Percentiles rank a stretch among this genome's conserved stretches.
These are phyloP conservation scores for Venturia effusa DNA, from an alignment of 2,329 filamentous ascomycete species.

Conservation along the genomic window DNA sequence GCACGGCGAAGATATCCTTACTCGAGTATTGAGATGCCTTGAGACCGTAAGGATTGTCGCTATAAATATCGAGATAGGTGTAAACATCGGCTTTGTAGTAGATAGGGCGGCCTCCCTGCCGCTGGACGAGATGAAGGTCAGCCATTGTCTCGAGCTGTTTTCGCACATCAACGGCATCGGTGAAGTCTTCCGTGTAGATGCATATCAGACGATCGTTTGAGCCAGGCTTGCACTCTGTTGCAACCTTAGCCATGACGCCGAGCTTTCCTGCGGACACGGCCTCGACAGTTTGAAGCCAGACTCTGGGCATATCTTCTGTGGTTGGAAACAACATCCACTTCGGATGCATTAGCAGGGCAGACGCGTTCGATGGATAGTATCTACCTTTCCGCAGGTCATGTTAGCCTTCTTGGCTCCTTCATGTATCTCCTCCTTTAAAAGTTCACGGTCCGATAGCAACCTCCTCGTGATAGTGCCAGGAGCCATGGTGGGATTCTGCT, in stretches of 20 bases:
- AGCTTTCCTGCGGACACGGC: constrained; percentile 59
- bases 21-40: constrained; percentile 34
- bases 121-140: constrained; percentile 47
- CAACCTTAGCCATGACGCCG: constrained; percentile 63
- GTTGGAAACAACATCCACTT: constrained; percentile 67
- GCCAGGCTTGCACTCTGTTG: constrained; percentile 36
- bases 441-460: constrained; percentile 31
- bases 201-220: constrained; percentile 50
- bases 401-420: constrained; percentile 47
- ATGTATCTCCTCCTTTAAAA: constrained; percentile 45
- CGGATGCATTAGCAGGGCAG: constrained; percentile 10
- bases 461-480: constrained; percentile 27
- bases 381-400: constrained; percentile 56
- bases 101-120: constrained; percentile 36
- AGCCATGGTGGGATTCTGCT: constrained; percentile 39
- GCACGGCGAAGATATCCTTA: constrained; percentile 21
- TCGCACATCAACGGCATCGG: constrained; percentile 55
- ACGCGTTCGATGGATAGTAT: neutral
- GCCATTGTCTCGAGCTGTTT: constrained; percentile 55
- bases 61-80: constrained; percentile 32
- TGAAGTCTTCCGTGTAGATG: constrained; percentile 68
- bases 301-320: constrained; percentile 42
- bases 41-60: constrained; percentile 29
- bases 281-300: constrained; percentile 56
- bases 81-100: constrained; percentile 69